phyloP scores from a whole-genome alignment of 768 basidiomycete species.

The Phaeotremella fagi region DNA sequence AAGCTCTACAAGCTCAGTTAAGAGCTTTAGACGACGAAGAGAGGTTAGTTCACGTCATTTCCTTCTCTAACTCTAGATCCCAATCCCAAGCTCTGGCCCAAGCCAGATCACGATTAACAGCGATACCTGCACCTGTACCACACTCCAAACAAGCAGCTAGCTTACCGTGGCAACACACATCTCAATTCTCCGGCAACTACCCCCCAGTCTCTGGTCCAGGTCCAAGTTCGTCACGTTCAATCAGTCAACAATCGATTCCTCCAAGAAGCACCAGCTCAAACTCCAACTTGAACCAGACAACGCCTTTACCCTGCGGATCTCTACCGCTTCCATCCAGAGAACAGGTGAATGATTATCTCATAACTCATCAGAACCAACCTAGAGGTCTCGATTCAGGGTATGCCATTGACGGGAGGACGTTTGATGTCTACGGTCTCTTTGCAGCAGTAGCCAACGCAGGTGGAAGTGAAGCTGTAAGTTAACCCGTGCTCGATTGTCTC shows the following conservation, averaged over 20 bases:
- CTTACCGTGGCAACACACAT: too few species aligned
- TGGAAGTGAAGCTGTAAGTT: conserved; percentile 22
- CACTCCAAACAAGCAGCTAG: too few species aligned
- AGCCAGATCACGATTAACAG: too few species aligned
- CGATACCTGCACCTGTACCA: too few species aligned
- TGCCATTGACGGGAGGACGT: conserved; percentile 13
- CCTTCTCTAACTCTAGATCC: too few species aligned
- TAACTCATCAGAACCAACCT: conserved; percentile 13
- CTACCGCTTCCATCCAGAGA: conserved; percentile 18
- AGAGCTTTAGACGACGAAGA: conserved; percentile 28
- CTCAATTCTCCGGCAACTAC: too few species aligned
- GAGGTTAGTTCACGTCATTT: too few species aligned
- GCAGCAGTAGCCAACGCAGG: conserved; percentile 19
- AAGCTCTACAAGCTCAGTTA: conserved; percentile 18
- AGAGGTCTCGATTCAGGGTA: conserved; percentile 20
- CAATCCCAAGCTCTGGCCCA: too few species aligned
- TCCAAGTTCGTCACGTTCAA: not conserved
- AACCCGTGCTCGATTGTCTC: not conserved
- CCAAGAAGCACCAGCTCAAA: too few species aligned
- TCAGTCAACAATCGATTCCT: not conserved
- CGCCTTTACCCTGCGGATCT: too few species aligned
- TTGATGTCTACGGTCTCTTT: conserved; percentile 29
- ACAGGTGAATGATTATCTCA: conserved; percentile 32
- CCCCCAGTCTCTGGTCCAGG: too few species aligned
- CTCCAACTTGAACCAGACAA: too few species aligned